These are phyloP conservation scores for Astrothelium macrocarpum DNA, from an alignment of 495 filamentous ascomycete species.

Conservation along the genomic window DNA sequence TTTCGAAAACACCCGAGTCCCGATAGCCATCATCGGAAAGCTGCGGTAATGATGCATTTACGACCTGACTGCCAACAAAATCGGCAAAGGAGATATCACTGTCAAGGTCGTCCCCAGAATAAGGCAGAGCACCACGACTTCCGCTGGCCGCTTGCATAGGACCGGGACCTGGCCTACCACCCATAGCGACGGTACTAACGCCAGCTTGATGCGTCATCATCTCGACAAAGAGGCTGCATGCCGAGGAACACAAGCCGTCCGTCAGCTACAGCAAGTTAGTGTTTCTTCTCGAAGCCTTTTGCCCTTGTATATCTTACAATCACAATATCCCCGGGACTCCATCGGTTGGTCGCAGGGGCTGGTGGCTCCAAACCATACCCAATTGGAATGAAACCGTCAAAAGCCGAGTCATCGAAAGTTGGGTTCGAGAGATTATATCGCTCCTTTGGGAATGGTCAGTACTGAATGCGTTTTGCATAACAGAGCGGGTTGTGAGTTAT, in stretches of 20 bases:
- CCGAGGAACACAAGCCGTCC: conserved; percentile 41
- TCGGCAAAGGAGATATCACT: background rate
- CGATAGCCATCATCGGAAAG: background rate
- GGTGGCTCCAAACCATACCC: conserved; percentile 16
- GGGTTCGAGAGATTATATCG: conserved; percentile 40
- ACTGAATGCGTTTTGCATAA: conserved; percentile 1
- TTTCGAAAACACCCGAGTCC: background rate
- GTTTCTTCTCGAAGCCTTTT: background rate
- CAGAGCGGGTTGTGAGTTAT: background rate
- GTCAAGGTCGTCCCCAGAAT: background rate
- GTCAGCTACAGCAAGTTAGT: conserved; percentile 28
- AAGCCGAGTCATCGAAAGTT: conserved; percentile 11
- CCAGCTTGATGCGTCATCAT: no score
- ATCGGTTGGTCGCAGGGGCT: conserved; percentile 35
- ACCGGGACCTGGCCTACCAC: conserved; percentile 36
- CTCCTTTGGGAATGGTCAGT: conserved; percentile 18
- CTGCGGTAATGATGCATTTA: background rate
- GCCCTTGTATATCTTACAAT: background rate
- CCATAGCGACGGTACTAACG: conserved; percentile 41
- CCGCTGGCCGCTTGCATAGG: conserved; percentile 30
- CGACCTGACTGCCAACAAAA: background rate
- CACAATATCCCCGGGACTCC: conserved; percentile 42
- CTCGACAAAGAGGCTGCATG: conserved; percentile 46
- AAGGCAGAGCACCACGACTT: conserved; percentile 17
- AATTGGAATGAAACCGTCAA: conserved; percentile 30